Base-by-base conservation (phyloP, 441 rosid genomes). In the Adansonia grandidieri region DNA sequence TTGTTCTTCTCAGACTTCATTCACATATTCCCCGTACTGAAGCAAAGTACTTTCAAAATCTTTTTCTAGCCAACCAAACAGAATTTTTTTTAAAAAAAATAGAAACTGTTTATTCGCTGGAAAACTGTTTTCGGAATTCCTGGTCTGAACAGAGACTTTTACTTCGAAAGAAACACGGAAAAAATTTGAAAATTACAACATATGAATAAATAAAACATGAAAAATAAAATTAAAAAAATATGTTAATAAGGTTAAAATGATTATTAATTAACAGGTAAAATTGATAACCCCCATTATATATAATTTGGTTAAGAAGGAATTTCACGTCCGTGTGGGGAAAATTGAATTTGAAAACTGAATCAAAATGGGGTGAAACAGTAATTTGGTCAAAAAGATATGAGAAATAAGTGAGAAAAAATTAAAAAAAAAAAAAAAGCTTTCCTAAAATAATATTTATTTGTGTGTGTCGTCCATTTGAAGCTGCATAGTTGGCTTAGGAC, bases 271-370 rank as follows among this genome's bases (percentile, higher is more conserved):
- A 63, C 79, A 82, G 79, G 72, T 58, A 84, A 85, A 77, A 10
- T 87, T 78, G 85, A 81, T 83, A 82, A 87, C 78, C 84, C 91
- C 90, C 66, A 10, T 88, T 85, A 85, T 82, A 84, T 88, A 71
- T 76, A 87, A 74, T 86, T 82, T 80, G 87, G 89, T 91, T 91
- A 77, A 91, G 86, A 80, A 37, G 79, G 74, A 79, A 45, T 82
- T 92, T 92, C 84, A 85, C 87, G 94, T 92, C 95, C 94, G 97
- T 88, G 80, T 82, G 80, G 87, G 77, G 71, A 17, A 85, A 70
- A 78, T 77, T 82, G 80, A 75, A 85, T 79, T 81, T 78, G 78
- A 32, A 62, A 6, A 11, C 13, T 32, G 14, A 80, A 86, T 47
- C 14, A 19, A 57, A 75, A 66, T 9, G 1, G 32, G 87, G 88